Evolutionary conservation across 2,329 filamentous ascomycete genomes (phyloP).

Genomic region (Colletotrichum eleusines): DNA sequence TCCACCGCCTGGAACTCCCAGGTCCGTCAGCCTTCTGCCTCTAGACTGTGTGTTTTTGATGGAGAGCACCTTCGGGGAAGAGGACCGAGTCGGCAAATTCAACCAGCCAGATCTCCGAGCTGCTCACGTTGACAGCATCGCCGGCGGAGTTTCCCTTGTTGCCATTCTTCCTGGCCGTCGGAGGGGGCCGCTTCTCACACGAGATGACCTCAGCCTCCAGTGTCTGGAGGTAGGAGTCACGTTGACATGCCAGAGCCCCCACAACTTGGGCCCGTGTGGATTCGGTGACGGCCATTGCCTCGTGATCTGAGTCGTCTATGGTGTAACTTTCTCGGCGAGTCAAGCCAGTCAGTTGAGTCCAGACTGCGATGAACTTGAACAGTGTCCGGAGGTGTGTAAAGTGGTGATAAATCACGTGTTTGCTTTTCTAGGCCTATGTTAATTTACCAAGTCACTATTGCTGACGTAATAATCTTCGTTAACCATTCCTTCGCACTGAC

Average conservation of each 20-base stretch:
- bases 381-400: too few species aligned
- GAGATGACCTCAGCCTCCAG: constrained; percentile 47
- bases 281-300: constrained; percentile 31
- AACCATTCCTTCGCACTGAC: too few species aligned
- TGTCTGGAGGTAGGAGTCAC: constrained; percentile 45
- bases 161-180: constrained; percentile 28
- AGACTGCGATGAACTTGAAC: neutral
- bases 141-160: constrained; percentile 42
- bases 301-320: neutral
- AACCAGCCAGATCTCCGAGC: constrained; percentile 46
- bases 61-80: constrained; percentile 47
- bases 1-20: constrained; percentile 45
- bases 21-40: neutral
- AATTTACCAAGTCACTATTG: too few species aligned
- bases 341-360: neutral
- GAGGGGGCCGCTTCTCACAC: constrained; percentile 45
- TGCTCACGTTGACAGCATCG: neutral
- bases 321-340: neutral
- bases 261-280: constrained; percentile 40
- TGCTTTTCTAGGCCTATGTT: too few species aligned
- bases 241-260: constrained; percentile 48
- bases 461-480: too few species aligned
- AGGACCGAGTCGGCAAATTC: constrained; percentile 50
- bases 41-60: neutral
- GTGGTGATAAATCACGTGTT: too few species aligned